Base-by-base conservation (phyloP, 345 rosid species). In the Ceriops tagal region DNA sequence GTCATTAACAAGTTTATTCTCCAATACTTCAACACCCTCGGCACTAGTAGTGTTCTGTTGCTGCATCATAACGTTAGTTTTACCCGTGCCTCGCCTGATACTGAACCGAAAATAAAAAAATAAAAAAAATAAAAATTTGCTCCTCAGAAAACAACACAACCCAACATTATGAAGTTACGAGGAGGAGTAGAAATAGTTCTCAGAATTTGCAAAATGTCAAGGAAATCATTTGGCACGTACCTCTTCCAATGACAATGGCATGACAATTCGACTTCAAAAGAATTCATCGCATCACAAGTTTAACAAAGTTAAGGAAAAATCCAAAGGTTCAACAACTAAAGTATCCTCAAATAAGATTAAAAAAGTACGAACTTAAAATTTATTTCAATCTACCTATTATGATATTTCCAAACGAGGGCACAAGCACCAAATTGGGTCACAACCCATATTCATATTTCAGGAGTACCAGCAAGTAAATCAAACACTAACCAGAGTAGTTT, bases 161-260 rank as follows among this genome's bases (percentile, higher is more conserved):
- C 59, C 26, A 56, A 56, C 3, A 8, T 10, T 26, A 10, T 27
- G 30, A 26, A 56, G 24, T 15, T 56, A 21, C 9, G 13, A 15
- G 26, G 26, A 56, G 10, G 15, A 56, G 2, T 24, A 8, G 30
- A 56, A 22, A 27, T 56, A 21, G 22, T 56, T 56, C 6, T 56
- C 28, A 10, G 47, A 53, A 67, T 64, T 27, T 3, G 53, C 16
- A 74, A 64, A 32, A 20, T 30, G 19, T 6, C 1, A 56, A 67
- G 13, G 21, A 56, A 22, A 19, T 26, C 49, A 43, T 30, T 49
- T 13, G 20, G 30, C 22, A 9, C 58, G 75, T 78, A 88, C 93
- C 90, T 88, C 93, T 72, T 86, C 88, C 60, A 88, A 31, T n/a
- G 88, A 86, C 69, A 88, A 53, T 20, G 90, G 93, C 93, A 86